Conservation (phyloP, 345 rosid species). For the Brassica carinata region DNA sequence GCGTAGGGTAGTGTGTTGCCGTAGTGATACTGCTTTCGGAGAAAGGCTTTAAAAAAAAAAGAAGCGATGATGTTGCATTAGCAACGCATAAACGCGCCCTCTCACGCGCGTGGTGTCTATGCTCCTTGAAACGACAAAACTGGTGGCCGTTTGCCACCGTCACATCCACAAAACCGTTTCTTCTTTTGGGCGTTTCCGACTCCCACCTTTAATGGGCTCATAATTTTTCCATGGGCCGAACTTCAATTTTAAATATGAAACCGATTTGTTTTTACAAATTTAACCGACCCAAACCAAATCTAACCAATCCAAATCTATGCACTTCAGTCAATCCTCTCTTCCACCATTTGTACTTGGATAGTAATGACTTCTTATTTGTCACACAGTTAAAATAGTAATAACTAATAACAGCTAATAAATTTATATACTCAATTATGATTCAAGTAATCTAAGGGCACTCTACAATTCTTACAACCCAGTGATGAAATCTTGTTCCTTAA, state of each 20-base stretch:
- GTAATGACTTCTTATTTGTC: not conserved
- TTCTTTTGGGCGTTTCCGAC: slow-evolving; percentile 32
- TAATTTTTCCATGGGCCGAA: not conserved
- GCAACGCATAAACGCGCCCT: not conserved
- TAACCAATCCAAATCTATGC: not conserved
- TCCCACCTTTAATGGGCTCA: slow-evolving; percentile 4
- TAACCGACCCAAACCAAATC: not conserved
- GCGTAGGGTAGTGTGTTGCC: slow-evolving; percentile 46
- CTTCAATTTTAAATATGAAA: not conserved
- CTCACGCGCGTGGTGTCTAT: not conserved
- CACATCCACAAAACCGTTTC: slow-evolving; percentile 41
- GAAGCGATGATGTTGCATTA: slow-evolving; percentile 21
- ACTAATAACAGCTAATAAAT: not conserved
- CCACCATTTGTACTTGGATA: not conserved
- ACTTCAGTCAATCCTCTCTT: not conserved
- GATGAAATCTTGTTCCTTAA: not conserved
- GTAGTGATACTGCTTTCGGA: slow-evolving; percentile 41
- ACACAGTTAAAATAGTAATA: not conserved
- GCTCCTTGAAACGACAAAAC: slow-evolving; percentile 40
- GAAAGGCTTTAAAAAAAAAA: slow-evolving; percentile 5
- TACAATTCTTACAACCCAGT: not conserved
- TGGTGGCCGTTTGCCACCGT: slow-evolving; percentile 40
- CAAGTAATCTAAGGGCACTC: not conserved
- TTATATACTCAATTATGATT: slow-evolving; percentile 1
- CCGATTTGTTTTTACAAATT: not conserved